Evolutionary conservation across 495 filamentous ascomycete species (phyloP), one percentile per base, ranked within the genome.

Genomic region (Aspergillus ellipticus): DNA sequence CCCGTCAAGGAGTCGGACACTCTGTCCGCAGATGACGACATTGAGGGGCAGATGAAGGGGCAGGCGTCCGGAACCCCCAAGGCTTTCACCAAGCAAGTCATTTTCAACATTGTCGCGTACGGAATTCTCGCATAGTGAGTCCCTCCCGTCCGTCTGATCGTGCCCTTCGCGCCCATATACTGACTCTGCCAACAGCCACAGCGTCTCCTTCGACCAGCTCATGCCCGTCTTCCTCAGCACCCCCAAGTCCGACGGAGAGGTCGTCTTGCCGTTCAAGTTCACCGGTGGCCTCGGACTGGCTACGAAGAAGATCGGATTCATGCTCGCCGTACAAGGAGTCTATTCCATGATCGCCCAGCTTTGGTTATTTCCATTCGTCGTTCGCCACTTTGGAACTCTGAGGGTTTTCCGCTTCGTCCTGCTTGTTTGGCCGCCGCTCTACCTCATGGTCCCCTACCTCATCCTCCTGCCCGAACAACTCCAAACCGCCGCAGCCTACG

Each of bases 61-160:
- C 55, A 61, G 51, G 45, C 68, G 51, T 50, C 60, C 55, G 67
- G 70, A 28, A 66, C 61, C 55, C 68, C 62, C 54, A 80, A 81
- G 58, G 82, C 82, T 5, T 96, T 98, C 66, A 96, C 88, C 16
- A 80, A 72, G 62, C 89, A 92, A 49, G 88, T 97, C 47, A 66
- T 95, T 48, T 74, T 90, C 42, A 89, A 89, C 58, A 96, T 97
- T 58, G 69, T 92, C 47, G 89, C 85, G 50, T 96, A 94, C 63
- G 95, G 94, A 35, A 89, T 98, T 62, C 79, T 98, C 26, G 94
- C 94, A 57, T 97, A 96, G 89, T 96, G 82, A 83, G 91, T 87
- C 55, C 57, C 49, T 52, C 37, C 53, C 58, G 26, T 20, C 29
- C 7, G 10, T 51, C 57, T 31, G 47, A 17, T 26, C n/a, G 49